Conservation (phyloP, 441 rosid genomes). For the Hypseocharis bilobata region DNA sequence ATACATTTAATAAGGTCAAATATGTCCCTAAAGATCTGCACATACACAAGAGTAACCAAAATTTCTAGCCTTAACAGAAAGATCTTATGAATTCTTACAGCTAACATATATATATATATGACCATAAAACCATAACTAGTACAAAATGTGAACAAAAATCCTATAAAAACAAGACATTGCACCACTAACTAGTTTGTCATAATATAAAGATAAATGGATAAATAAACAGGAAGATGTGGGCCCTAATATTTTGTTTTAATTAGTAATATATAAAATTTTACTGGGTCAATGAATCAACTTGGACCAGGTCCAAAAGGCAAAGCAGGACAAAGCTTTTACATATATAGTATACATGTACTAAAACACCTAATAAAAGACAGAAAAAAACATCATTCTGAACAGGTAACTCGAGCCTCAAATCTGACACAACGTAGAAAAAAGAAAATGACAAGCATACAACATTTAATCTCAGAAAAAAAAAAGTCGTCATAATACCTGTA, state of each 20-base stretch:
- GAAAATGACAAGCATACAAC: background rate
- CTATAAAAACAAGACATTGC: background rate
- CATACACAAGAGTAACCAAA: background rate
- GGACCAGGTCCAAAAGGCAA: too few relatives aligned
- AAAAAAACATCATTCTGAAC: background rate
- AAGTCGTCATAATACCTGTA: constrained; percentile 52
- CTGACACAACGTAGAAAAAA: background rate
- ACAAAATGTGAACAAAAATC: too few relatives aligned
- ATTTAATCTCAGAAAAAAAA: background rate
- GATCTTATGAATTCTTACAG: background rate
- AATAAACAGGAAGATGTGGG: too few relatives aligned
- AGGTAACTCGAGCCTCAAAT: background rate
- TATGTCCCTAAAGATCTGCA: background rate
- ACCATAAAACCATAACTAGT: background rate
- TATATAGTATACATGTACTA: background rate
- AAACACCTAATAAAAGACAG: background rate
- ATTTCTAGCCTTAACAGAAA: background rate
- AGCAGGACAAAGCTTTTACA: too few relatives aligned
- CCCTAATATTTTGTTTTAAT: too few relatives aligned
- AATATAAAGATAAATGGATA: background rate
- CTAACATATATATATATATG: background rate
- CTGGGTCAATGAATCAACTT: too few relatives aligned
- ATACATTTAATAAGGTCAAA: background rate
- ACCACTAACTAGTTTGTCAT: background rate
- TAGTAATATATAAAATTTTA: too few relatives aligned